Conservation (phyloP, 2,329 filamentous ascomycete species). For the Apiospora koreana region DNA sequence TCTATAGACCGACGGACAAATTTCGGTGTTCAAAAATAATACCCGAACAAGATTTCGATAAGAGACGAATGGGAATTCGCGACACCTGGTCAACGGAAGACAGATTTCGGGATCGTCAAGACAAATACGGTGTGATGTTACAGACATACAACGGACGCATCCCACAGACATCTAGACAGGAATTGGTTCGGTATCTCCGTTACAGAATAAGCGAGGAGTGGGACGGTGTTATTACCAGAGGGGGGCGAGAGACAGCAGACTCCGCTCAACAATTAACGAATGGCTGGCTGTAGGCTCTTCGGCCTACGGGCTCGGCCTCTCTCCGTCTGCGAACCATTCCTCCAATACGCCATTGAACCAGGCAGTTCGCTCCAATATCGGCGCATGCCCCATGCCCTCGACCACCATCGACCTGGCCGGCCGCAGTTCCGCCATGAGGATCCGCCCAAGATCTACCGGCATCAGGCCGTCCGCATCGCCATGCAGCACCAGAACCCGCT, state of each 20-base stretch:
- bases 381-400: conserved; percentile 70
- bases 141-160: background rate
- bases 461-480: conserved; percentile 71
- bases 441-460: conserved; percentile 66
- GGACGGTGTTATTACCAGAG: background rate
- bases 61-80: background rate
- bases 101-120: background rate
- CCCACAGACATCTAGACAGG: background rate
- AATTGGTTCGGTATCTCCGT: background rate
- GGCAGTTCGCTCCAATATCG: conserved; percentile 67
- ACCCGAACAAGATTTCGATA: background rate
- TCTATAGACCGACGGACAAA: background rate
- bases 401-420: conserved; percentile 37
- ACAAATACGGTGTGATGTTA: background rate
- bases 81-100: background rate
- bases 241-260: background rate
- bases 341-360: conserved; percentile 70
- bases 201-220: background rate
- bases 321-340: conserved; percentile 55
- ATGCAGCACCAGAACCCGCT: conserved; percentile 76
- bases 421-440: conserved; percentile 65
- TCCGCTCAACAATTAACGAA: background rate
- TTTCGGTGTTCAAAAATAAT: background rate
- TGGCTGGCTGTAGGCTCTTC: background rate
- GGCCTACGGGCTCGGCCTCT: conserved; percentile 39